These are phyloP conservation scores for Penicillium soppii DNA, from an alignment of 495 filamentous ascomycete genomes.

Conservation along the genomic window DNA sequence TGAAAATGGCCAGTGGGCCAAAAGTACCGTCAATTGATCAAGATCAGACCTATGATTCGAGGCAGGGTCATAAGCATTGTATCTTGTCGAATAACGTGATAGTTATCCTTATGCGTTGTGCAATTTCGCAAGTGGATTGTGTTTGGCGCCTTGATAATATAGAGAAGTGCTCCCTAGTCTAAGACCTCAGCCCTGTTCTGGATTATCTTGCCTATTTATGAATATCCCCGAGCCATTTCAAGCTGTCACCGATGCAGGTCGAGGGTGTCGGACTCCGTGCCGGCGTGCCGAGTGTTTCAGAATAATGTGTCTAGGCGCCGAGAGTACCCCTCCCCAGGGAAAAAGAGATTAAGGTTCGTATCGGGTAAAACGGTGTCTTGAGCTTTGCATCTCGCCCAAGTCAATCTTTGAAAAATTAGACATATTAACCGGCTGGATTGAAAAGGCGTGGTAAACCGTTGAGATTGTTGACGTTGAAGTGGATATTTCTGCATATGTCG, in stretches of 20 bases:
- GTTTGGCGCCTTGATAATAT: not conserved
- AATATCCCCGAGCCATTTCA: not conserved
- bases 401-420: no score
- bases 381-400: not conserved
- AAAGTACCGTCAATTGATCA: not conserved
- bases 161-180: not conserved
- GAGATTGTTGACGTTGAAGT: no score
- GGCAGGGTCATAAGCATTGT: not conserved
- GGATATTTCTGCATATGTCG: no score
- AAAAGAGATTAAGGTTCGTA: not conserved
- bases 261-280: slow-evolving; percentile 8
- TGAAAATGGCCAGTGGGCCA: no score
- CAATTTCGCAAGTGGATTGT: not conserved
- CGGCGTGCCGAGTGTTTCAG: slow-evolving; percentile 26
- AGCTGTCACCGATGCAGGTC: slow-evolving; percentile 3
- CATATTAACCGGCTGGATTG: no score
- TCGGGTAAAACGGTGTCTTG: not conserved
- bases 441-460: no score
- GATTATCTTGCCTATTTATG: not conserved
- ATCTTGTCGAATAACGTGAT: not conserved
- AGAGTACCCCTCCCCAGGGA: slow-evolving; percentile 1
- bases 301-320: slow-evolving; percentile 17
- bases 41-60: not conserved
- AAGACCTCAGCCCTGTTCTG: not conserved
- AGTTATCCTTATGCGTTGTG: not conserved